Conservation (phyloP, 176 grass and related monocot genomes). For the Pharus latifolius region DNA sequence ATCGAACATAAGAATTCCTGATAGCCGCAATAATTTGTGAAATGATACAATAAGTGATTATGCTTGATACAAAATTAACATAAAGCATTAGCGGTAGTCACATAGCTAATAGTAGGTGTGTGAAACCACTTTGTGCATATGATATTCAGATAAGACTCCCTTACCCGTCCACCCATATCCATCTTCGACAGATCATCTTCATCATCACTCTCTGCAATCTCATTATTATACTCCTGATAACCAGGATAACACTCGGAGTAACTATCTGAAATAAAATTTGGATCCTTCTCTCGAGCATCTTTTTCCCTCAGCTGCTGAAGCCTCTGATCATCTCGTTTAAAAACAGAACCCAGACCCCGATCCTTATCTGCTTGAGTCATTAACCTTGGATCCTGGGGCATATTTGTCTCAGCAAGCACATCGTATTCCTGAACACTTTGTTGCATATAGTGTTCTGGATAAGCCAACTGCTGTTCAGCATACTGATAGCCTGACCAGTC, state of each 20-base stretch:
- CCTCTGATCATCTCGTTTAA: slow-evolving; percentile 88
- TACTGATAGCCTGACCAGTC: slow-evolving; percentile 73
- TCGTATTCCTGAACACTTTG: slow-evolving; percentile 57
- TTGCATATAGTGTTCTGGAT: slow-evolving; percentile 72
- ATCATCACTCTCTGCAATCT: slow-evolving; percentile 77
- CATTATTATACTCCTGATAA: slow-evolving; percentile 84
- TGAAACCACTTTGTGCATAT: not conserved
- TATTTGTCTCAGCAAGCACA: slow-evolving; percentile 37
- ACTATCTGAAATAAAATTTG: slow-evolving; percentile 97
- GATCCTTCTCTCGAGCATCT: slow-evolving; percentile 81
- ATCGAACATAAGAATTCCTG: not conserved
- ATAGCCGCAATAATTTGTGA: too few relatives aligned
- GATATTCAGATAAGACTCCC: slow-evolving; percentile 10
- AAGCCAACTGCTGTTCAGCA: slow-evolving; percentile 55
- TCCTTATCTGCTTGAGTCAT: slow-evolving; percentile 85
- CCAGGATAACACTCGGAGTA: slow-evolving; percentile 99
- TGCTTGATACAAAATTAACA: too few relatives aligned
- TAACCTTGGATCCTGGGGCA: slow-evolving; percentile 52
- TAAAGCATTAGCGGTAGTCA: too few relatives aligned
- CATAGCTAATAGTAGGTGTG: too few relatives aligned
- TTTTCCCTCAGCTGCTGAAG: slow-evolving; percentile 83
- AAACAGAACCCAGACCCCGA: slow-evolving; percentile 85
- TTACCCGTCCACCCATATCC: slow-evolving; percentile 99
- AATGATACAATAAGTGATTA: too few relatives aligned
- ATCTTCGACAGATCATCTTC: slow-evolving; percentile 96